These are phyloP conservation scores for Angophora floribunda DNA, from an alignment of 345 rosid genomes.

Conservation along the genomic window DNA sequence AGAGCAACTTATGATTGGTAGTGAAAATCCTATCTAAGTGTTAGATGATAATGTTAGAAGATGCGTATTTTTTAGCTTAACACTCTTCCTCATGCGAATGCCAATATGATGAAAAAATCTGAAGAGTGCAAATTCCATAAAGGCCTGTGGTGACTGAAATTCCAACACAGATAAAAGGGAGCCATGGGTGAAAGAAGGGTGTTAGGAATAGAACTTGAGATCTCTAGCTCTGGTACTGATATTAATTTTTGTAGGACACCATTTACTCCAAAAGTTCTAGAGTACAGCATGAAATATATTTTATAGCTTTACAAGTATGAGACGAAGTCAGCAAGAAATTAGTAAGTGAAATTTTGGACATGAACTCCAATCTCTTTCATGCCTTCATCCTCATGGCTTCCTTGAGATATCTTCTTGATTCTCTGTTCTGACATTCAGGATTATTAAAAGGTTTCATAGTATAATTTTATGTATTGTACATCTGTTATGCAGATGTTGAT, in stretches of 20 bases:
- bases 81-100: neutral
- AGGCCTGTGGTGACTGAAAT: neutral
- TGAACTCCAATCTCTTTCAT: neutral
- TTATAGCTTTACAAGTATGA: neutral
- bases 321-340: neutral
- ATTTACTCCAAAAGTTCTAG: neutral
- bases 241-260: neutral
- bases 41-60: neutral
- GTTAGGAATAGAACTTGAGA: neutral
- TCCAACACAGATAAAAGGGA: neutral
- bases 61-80: neutral
- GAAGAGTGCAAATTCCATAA: neutral
- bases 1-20: neutral
- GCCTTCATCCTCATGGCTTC: conserved; percentile 69
- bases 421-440: neutral
- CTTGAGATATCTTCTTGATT: neutral
- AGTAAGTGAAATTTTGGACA: neutral
- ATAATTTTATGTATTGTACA: neutral
- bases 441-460: neutral
- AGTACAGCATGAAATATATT: neutral
- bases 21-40: neutral
- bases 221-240: neutral
- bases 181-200: neutral
- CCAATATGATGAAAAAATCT: neutral
- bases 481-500: conserved; percentile 64